Conservation (phyloP, 2,329 filamentous ascomycete species). For the Alternaria dauci region DNA sequence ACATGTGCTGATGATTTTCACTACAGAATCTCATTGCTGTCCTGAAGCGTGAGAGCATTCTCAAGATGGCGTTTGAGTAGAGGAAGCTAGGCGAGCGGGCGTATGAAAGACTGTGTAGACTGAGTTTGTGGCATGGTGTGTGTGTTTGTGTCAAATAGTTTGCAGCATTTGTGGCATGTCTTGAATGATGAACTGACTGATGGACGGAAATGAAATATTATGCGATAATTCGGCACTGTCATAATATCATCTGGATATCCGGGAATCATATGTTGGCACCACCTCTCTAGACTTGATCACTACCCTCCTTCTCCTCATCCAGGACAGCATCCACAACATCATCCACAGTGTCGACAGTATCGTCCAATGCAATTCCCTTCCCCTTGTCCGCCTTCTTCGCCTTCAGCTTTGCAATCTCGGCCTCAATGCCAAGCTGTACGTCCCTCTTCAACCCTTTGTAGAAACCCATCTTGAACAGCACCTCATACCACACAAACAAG, state of each 20-base stretch:
- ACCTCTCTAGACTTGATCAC: neutral
- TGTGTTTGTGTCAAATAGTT: neutral
- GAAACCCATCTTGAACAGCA: slow-evolving; percentile 88
- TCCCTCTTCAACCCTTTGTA: slow-evolving; percentile 64
- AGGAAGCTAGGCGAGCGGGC: too few relatives aligned
- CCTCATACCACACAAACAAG: slow-evolving; percentile 95
- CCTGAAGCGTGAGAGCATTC: slow-evolving; percentile 12
- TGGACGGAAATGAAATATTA: neutral
- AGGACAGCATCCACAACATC: neutral
- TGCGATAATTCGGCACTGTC: neutral
- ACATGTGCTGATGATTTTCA: neutral
- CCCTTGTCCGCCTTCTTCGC: slow-evolving; percentile 46
- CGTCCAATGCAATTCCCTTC: neutral
- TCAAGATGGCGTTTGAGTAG: slow-evolving; percentile 18
- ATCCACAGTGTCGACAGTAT: neutral
- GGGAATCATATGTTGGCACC: neutral
- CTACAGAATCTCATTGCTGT: slow-evolving; percentile 15
- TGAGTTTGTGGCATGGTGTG: neutral
- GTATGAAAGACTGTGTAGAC: neutral
- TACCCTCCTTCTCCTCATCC: neutral
- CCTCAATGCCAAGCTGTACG: slow-evolving; percentile 51
- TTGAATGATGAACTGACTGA: neutral
- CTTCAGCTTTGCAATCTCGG: slow-evolving; percentile 58
- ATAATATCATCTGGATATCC: neutral
- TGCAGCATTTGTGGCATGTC: neutral